These are phyloP conservation scores for Candida pseudoviswanathii DNA, from an alignment of 1,139 yeast genomes.

Conservation along the genomic window DNA sequence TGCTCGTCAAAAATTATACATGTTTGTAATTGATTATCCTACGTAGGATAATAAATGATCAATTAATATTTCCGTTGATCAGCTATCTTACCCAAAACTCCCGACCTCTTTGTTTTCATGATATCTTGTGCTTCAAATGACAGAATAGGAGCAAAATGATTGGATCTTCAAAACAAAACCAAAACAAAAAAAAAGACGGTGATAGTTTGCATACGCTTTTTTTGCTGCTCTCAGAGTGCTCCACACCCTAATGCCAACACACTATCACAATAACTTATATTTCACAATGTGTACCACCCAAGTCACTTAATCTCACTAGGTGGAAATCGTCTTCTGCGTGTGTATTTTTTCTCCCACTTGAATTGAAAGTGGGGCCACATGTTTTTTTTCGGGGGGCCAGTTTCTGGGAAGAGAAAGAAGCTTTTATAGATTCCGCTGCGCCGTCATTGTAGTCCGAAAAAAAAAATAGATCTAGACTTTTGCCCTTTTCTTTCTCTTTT, in stretches of 20 bases:
- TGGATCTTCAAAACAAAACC: not conserved
- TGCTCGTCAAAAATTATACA: not conserved
- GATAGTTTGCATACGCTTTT: too few relatives aligned
- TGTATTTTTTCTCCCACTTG: not conserved
- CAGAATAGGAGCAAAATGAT: not conserved
- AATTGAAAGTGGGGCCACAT: not conserved
- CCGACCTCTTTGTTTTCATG: not conserved
- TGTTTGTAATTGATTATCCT: not conserved
- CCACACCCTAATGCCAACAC: too few relatives aligned
- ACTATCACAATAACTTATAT: too few relatives aligned
- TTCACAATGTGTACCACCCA: too few relatives aligned
- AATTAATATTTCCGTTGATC: not conserved
- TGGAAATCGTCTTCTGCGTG: too few relatives aligned
- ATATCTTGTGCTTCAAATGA: not conserved
- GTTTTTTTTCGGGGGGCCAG: not conserved
- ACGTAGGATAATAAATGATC: not conserved
- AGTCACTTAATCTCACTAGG: too few relatives aligned
- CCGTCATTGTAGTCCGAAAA: not conserved
- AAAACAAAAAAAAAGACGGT: not conserved
- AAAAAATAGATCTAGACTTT: not conserved
- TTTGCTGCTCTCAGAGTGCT: too few relatives aligned
- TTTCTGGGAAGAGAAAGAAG: not conserved
- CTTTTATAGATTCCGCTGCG: not conserved
- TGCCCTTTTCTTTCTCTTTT: not conserved
- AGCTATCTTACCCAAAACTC: not conserved